phyloP scores from a whole-genome alignment of 225 moss, liverwort and hornwort genomes.

The Sphagnum contortum region DNA sequence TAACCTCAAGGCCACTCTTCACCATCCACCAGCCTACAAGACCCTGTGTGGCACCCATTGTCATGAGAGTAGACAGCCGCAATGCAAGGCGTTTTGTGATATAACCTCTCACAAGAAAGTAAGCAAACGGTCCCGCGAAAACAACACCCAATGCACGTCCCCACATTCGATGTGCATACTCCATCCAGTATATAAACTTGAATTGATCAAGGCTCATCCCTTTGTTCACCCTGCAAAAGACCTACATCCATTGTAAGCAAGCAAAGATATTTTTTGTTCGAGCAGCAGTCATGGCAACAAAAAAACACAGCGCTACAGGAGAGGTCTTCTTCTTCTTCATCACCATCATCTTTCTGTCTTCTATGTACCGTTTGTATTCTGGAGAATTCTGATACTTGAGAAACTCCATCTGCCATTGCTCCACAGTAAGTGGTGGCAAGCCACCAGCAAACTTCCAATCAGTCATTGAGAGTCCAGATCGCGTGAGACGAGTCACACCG shows the following conservation, averaged over 20 bases:
- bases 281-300: too few species aligned
- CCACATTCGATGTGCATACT: constrained; percentile 91
- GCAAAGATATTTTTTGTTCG: too few species aligned
- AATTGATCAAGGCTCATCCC: constrained; percentile 88
- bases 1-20: constrained; percentile 96
- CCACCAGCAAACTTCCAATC: constrained; percentile 98
- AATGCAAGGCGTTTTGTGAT: constrained; percentile 68
- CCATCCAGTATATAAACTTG: constrained; percentile 99
- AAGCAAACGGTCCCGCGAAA: constrained; percentile 96
- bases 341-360: background rate
- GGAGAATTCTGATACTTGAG: constrained; percentile 86
- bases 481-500: constrained; percentile 90
- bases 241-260: too few species aligned
- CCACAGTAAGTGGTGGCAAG: constrained; percentile 70
- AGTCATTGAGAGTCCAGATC: constrained; percentile 99
- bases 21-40: constrained; percentile 99
- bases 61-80: constrained; percentile 78
- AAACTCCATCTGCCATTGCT: constrained; percentile 90
- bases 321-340: background rate
- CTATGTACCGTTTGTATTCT: constrained; percentile 58
- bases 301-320: too few species aligned
- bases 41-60: constrained; percentile 97
- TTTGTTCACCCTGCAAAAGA: constrained; percentile 62
- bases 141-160: constrained; percentile 83
- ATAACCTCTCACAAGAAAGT: constrained; percentile 83